Percentiles rank a stretch among this genome's conserved stretches.
Evolutionary conservation across 805 yeast species (phyloP).

Genomic region (Brettanomyces anomalus): DNA sequence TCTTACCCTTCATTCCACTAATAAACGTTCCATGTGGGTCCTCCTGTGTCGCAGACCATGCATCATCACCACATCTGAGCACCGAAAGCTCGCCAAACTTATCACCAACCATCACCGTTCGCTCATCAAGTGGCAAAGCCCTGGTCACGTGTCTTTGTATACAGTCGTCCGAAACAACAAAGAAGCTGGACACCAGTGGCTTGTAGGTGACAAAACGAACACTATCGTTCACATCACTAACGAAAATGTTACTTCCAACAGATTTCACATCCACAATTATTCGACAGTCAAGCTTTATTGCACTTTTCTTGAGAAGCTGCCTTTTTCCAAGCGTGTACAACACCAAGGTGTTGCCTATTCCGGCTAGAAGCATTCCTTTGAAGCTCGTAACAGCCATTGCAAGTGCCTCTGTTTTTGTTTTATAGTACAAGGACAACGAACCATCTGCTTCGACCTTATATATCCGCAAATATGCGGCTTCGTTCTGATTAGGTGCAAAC

Average conservation of each 20-base stretch:
- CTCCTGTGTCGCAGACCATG: slow-evolving; percentile 39
- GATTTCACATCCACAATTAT: slow-evolving; percentile 47
- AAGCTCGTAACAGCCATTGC: slow-evolving; percentile 45
- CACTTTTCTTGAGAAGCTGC: slow-evolving; percentile 65
- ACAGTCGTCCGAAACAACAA: slow-evolving; percentile 62
- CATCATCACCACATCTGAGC: slow-evolving; percentile 47
- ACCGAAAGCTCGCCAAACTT: slow-evolving; percentile 75
- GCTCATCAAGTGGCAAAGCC: slow-evolving; percentile 54
- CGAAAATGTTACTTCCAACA: slow-evolving; percentile 50
- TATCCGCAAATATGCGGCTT: slow-evolving; percentile 26
- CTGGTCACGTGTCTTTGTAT: slow-evolving; percentile 59
- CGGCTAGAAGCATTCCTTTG: slow-evolving; percentile 53
- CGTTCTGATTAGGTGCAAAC: slow-evolving; percentile 21
- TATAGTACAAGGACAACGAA: slow-evolving; percentile 44
- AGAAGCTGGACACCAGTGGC: slow-evolving; percentile 37
- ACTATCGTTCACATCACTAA: slow-evolving; percentile 68
- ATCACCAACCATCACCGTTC: slow-evolving; percentile 78
- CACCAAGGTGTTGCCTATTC: slow-evolving; percentile 42
- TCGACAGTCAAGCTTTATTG: slow-evolving; percentile 34
- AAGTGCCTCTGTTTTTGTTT: slow-evolving; percentile 43
- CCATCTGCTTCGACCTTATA: slow-evolving; percentile 29
- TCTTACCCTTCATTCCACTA: slow-evolving; percentile 21
- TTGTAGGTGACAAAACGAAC: slow-evolving; percentile 49
- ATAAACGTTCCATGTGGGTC: slow-evolving; percentile 38
- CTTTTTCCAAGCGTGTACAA: slow-evolving; percentile 69